phyloP scores from a whole-genome alignment of 208 protist species.

The Acanthamoeba castellanii region DNA sequence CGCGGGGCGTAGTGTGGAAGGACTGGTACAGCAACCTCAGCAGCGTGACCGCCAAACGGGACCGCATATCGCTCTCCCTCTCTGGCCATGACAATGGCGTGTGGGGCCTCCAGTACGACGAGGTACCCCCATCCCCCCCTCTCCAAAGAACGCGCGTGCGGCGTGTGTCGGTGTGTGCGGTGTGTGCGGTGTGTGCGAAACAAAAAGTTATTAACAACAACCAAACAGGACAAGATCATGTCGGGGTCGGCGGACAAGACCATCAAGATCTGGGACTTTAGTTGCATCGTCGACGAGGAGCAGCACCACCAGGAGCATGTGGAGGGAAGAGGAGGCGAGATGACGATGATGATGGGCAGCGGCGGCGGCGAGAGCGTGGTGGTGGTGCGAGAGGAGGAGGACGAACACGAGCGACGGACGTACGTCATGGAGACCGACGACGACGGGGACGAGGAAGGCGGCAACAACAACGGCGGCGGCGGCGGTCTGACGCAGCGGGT shows the following conservation, averaged over 20 bases:
- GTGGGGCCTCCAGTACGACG: conserved; percentile 61
- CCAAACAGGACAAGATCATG: conserved; percentile 28
- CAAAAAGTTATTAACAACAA: neutral
- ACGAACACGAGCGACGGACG: neutral
- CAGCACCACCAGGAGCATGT: conserved; percentile 27
- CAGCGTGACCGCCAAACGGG: neutral
- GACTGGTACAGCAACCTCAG: neutral
- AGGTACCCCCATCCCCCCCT: neutral
- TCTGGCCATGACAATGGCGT: conserved; percentile 7
- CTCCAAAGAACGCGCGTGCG: neutral
- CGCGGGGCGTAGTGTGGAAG: conserved; percentile 14
- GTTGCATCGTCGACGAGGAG: conserved; percentile 7
- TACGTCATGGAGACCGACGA: neutral
- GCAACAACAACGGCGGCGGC: neutral
- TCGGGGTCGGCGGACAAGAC: conserved; percentile 54
- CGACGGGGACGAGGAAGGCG: neutral
- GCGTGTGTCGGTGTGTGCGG: no score
- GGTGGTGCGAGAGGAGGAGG: neutral
- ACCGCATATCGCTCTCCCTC: conserved; percentile 19
- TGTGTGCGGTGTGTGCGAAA: no score
- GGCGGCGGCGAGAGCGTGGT: neutral
- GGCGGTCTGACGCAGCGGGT: neutral
- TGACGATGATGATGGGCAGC: neutral
- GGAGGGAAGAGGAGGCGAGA: neutral
- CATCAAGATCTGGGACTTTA: conserved; percentile 62